Base-by-base conservation (phyloP, 306 rosid genomes). In the Crotalaria pallida region DNA sequence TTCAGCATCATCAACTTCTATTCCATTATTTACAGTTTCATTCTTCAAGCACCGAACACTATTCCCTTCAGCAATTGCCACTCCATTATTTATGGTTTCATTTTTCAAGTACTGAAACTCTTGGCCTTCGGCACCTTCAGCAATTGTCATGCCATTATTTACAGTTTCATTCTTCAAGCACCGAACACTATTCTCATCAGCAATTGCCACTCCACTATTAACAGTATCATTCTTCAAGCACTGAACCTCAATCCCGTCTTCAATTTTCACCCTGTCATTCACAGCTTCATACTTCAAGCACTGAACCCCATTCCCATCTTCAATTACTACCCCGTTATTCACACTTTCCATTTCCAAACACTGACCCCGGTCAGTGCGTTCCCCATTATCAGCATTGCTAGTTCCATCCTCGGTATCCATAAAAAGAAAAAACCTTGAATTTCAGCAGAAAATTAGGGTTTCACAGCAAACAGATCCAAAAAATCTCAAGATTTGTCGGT, bases 381-480 rank as follows among this genome's bases (percentile, higher is more conserved):
- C 89, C 38, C 36, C 5, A 8, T 53, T 48, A 75, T 70, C 83
- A 56, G 73, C 83, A 75, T 76, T 82, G 68, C 73, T 49, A 2
- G 33, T 66, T 67, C 87, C 90, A 58, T 73, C 82, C 58, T 73
- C 87, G 49, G 41, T 58, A 19, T 65, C 89, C 98, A 94, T 93
- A 61, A 12, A 19, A 36, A 31, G 36, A 75, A 23, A 33, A 49
- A 81, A 17, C 44, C 85, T 80, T 56, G 75, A 57, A 77, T 58
- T 31, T 71, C 52, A 71, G 78, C 65, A 36, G 12, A 69, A 81
- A 82, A 83, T 84, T 82, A 87, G 98, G 92, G 94, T 84, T 88
- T 80, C 76, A 41, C 65, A 77, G 57, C 34, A 65, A 70, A 33
- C 77, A 85, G 80, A 75, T 75, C 81, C 71, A 50, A 67, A 33